Conservation (phyloP, 441 rosid genomes). For the Kokia cookei region DNA sequence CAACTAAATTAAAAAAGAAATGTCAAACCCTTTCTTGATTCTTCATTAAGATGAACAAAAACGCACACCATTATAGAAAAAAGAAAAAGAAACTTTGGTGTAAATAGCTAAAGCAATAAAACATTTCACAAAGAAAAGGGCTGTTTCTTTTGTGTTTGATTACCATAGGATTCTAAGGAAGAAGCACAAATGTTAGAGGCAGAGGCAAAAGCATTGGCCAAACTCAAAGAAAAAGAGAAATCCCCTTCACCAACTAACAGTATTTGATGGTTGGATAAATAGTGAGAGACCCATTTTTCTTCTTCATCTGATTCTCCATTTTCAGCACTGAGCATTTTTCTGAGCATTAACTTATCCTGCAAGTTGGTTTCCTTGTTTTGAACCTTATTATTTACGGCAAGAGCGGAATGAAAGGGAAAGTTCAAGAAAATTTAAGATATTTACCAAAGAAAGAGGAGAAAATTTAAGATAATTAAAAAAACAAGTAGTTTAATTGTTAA, state of each 20-base stretch:
- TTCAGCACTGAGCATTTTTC: background rate
- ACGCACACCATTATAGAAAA: background rate
- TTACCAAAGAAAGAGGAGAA: no score
- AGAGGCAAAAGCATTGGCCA: conserved; percentile 44
- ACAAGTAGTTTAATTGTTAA: no score
- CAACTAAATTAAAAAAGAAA: background rate
- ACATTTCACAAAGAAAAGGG: background rate
- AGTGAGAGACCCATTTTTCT: conserved; percentile 5
- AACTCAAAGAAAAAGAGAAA: conserved; percentile 47
- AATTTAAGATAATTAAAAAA: no score
- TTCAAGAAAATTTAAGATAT: background rate
- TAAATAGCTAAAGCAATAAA: background rate
- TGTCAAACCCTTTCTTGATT: background rate
- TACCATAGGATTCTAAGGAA: conserved; percentile 48
- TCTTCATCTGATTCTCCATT: background rate
- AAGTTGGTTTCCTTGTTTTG: background rate
- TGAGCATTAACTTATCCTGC: background rate
- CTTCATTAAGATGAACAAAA: background rate
- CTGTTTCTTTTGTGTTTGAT: background rate
- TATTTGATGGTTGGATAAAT: conserved; percentile 3
- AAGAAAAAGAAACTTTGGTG: background rate
- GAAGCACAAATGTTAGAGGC: conserved; percentile 54
- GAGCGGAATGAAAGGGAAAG: background rate
- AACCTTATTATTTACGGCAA: background rate
- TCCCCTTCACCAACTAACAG: conserved; percentile 57